Evolutionary conservation across 2,329 filamentous ascomycete species (phyloP), one percentile per base, ranked within the genome.

Genomic region (Aspergillus costaricaensis): DNA sequence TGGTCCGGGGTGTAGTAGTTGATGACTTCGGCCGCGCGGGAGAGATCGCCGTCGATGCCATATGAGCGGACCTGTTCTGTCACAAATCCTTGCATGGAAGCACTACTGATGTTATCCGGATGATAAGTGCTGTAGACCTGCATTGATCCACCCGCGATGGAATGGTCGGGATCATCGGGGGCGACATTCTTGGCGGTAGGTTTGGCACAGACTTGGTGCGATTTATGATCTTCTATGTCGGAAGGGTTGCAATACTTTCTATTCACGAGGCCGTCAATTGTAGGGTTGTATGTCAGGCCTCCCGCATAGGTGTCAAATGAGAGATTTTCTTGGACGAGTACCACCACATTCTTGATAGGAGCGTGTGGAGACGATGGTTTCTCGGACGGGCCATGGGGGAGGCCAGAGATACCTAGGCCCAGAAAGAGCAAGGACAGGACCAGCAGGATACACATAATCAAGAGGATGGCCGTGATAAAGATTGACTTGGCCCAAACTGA

Each of bases 331-430:
- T 79, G 72, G 9, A 81, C 79, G 17, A 82, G 70, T 25, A 82
- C 76, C 50, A 82, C 80, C 5, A 81, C 79, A 64, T 80, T 79
- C 69, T 81, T 81, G 69, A 82, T 82, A 58, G 77, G 78, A 52
- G 47, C 17, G 55, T 43, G 25, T 27, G 32, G 43, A 36, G 27
- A 10, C 36, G 43, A 27, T 12, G 32, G 25, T 15, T 25, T 23
- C 7, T 47, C 15, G 15, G 19, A 27, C 17, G 56, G 54, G 10
- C 30, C 15, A 36, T 60, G 62, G 9, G 61, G 58, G 3, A 58
- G 47, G 12, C 55, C 57, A n/a, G 48, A 23, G n/a, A 61, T 60
- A n/a, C 59, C 57, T n/a, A 58, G 10, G 6, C 60, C 62, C 39
- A 66, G 53, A 12, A 56, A 57, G 47, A 64, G 58, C 53, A 65